A percentile compares a stretch with the other conserved stretches of the same genome.
phyloP scores from a whole-genome alignment of 2,329 filamentous ascomycete genomes.

The Berkeleyomyces basicola region DNA sequence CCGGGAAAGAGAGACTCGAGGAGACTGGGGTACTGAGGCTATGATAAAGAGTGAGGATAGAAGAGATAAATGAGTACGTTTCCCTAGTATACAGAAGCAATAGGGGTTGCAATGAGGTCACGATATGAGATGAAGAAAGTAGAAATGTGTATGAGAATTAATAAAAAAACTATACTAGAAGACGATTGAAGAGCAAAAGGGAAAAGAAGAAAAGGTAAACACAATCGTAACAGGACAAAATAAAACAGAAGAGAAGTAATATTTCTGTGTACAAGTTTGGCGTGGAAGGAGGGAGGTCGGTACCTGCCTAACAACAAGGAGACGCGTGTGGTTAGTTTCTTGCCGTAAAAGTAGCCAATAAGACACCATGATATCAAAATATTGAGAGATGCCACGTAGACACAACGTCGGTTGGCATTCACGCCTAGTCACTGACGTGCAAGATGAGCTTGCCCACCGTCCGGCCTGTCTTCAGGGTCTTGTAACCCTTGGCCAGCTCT shows the following conservation, averaged over 20 bases:
- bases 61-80: background rate
- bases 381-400: background rate
- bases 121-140: background rate
- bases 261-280: background rate
- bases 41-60: background rate
- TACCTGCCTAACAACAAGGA: background rate
- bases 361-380: background rate
- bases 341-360: background rate
- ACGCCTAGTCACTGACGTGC: constrained; percentile 14
- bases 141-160: background rate
- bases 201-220: background rate
- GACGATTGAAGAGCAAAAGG: background rate
- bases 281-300: background rate
- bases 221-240: background rate
- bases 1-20: background rate
- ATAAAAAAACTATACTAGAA: background rate
- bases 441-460: constrained; percentile 44
- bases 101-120: background rate
- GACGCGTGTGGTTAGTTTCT: background rate
- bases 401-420: background rate
- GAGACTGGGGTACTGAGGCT: background rate
- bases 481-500: constrained; percentile 38
- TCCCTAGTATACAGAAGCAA: background rate
- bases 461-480: constrained; percentile 40
- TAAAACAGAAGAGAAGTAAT: background rate